phyloP scores from a whole-genome alignment of 805 yeast species.

The Teunomyces cretensis region DNA sequence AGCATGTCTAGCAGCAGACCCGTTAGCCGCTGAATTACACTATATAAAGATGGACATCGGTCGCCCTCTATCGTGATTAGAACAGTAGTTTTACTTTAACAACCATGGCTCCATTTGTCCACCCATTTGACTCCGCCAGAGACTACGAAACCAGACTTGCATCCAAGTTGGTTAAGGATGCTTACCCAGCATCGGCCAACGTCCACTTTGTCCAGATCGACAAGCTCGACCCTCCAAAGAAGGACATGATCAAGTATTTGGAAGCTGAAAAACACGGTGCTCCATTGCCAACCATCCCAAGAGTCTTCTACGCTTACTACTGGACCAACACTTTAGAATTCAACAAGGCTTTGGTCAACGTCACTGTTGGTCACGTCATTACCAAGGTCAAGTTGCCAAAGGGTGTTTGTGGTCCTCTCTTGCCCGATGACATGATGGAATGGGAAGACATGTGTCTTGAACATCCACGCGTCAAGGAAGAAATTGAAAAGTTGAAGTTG shows the following conservation, averaged over 20 bases:
- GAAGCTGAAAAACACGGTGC: slow-evolving; percentile 58
- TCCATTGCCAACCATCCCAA: slow-evolving; percentile 58
- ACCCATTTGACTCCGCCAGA: slow-evolving; percentile 60
- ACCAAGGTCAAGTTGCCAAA: slow-evolving; percentile 55
- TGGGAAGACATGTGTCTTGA: slow-evolving; percentile 50
- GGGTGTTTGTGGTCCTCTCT: slow-evolving; percentile 69
- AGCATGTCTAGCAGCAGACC: neutral
- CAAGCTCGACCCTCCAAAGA: slow-evolving; percentile 76
- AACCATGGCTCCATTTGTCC: slow-evolving; percentile 19
- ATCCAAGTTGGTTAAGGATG: slow-evolving; percentile 59
- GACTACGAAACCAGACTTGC: slow-evolving; percentile 60
- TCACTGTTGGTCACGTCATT: slow-evolving; percentile 59
- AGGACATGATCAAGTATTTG: slow-evolving; percentile 62
- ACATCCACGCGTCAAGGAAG: slow-evolving; percentile 62
- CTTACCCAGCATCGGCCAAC: slow-evolving; percentile 48
- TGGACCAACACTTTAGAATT: slow-evolving; percentile 49
- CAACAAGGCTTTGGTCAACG: slow-evolving; percentile 72
- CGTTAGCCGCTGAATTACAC: neutral
- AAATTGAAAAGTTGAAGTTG: slow-evolving; percentile 63
- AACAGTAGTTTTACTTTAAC: neutral
- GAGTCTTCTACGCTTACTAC: slow-evolving; percentile 69
- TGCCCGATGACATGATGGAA: slow-evolving; percentile 60
- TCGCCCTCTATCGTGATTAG: neutral
- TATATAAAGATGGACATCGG: neutral
- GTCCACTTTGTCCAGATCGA: slow-evolving; percentile 69